phyloP scores from a whole-genome alignment of 495 filamentous ascomycete genomes.

The Penicillium canescens region DNA sequence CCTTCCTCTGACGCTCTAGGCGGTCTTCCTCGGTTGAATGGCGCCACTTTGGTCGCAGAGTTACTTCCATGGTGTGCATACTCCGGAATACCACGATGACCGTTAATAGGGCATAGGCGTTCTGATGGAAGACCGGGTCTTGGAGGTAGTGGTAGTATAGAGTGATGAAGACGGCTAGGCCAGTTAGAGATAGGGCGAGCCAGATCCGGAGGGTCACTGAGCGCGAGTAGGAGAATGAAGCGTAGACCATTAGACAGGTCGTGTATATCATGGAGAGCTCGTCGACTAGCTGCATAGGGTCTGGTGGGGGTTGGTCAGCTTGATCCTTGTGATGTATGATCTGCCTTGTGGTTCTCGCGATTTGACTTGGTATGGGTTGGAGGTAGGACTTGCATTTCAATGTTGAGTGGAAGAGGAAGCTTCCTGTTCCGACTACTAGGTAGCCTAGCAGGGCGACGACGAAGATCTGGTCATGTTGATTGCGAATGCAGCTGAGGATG shows the following conservation, averaged over 20 bases:
- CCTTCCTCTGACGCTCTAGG: slow-evolving; percentile 36
- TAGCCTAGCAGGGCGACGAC: slow-evolving; percentile 71
- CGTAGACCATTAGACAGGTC: slow-evolving; percentile 89
- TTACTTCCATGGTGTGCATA: slow-evolving; percentile 88
- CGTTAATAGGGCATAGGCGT: slow-evolving; percentile 82
- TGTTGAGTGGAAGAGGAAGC: slow-evolving; percentile 80
- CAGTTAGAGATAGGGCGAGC: slow-evolving; percentile 61
- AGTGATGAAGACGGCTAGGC: slow-evolving; percentile 77
- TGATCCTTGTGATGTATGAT: background rate
- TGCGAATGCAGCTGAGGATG: slow-evolving; percentile 63
- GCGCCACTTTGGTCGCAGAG: slow-evolving; percentile 60
- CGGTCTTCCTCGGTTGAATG: slow-evolving; percentile 47
- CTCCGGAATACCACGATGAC: slow-evolving; percentile 71
- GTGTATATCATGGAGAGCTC: slow-evolving; percentile 99
- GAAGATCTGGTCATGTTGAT: slow-evolving; percentile 75
- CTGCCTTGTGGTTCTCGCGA: background rate
- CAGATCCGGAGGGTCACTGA: slow-evolving; percentile 52
- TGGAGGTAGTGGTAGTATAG: slow-evolving; percentile 92
- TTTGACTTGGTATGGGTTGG: background rate
- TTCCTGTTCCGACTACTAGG: slow-evolving; percentile 75
- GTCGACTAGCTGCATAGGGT: slow-evolving; percentile 97
- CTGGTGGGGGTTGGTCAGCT: slow-evolving; percentile 44
- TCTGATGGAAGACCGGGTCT: slow-evolving; percentile 91
- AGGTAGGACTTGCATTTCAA: slow-evolving; percentile 64
- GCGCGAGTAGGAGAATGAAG: slow-evolving; percentile 75